Evolutionary conservation across 805 yeast species (phyloP).

Genomic region (Candida quercuum): DNA sequence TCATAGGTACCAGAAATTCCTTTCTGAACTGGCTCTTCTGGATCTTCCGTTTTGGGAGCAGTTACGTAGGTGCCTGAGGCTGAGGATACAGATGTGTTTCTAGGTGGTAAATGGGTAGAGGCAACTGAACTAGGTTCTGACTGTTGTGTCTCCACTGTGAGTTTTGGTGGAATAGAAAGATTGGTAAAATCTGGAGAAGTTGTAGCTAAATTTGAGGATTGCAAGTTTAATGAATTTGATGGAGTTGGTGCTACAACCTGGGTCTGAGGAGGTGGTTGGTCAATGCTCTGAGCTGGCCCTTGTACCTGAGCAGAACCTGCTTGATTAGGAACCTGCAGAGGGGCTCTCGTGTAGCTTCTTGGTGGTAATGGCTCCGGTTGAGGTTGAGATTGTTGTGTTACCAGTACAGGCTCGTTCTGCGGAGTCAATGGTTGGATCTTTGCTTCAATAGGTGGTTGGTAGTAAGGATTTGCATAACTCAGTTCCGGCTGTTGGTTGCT

Average conservation of each 20-base stretch:
- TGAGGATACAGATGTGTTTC: too few relatives aligned
- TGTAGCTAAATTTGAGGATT: too few relatives aligned
- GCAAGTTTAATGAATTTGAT: too few relatives aligned
- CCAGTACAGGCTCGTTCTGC: neutral
- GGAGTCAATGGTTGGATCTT: neutral
- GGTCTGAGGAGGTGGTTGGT: conserved; percentile 3
- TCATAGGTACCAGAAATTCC: conserved; percentile 31
- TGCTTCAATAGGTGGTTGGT: conserved; percentile 9
- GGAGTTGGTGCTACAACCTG: conserved; percentile 10
- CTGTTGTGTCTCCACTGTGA: conserved; percentile 2
- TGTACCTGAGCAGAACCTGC: neutral
- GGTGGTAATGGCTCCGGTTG: neutral
- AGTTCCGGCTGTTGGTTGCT: conserved; percentile 2
- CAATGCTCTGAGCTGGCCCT: neutral
- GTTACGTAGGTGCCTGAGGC: too few relatives aligned
- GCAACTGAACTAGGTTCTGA: neutral
- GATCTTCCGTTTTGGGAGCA: too few relatives aligned
- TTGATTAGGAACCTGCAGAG: neutral
- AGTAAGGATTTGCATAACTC: conserved; percentile 15
- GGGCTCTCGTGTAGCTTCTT: neutral
- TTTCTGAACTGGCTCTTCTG: conserved; percentile 12
- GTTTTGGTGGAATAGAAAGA: conserved; percentile 16
- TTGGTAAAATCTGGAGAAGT: conserved; percentile 19
- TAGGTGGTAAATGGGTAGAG: neutral
- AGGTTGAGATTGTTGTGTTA: neutral